Percentiles rank a stretch among this genome's conserved stretches.
phyloP scores from a whole-genome alignment of 805 yeast species.

The Tetrapisispora namnaoensis region DNA sequence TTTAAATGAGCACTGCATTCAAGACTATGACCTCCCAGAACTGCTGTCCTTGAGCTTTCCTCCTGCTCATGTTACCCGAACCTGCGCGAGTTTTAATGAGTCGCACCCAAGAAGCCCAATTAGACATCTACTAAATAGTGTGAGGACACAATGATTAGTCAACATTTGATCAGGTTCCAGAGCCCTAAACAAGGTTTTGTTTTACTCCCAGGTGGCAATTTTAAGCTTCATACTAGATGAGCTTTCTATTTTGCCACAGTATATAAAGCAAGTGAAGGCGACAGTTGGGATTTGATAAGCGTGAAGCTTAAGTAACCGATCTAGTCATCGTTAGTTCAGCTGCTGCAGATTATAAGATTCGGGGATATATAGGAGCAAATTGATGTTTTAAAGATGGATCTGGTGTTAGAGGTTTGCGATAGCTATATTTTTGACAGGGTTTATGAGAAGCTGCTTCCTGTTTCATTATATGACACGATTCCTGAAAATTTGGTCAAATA shows the following conservation, averaged over 20 bases:
- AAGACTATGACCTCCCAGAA: no score
- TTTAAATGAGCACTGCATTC: no score
- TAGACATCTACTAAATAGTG: background rate
- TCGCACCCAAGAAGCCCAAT: background rate
- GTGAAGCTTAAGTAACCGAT: no score
- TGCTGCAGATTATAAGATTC: no score
- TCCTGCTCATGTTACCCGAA: no score
- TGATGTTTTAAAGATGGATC: constrained; percentile 52
- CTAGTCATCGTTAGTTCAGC: no score
- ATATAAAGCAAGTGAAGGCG: no score
- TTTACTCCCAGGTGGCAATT: background rate
- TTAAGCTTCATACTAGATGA: no score
- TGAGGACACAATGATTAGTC: background rate
- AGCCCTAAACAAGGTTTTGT: background rate
- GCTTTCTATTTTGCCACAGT: background rate
- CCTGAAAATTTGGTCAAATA: constrained; percentile 10
- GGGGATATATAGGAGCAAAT: no score
- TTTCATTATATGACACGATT: constrained; percentile 34
- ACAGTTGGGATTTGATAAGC: no score
- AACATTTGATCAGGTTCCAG: background rate
- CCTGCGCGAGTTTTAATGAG: background rate
- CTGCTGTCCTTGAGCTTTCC: no score
- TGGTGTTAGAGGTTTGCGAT: constrained; percentile 74
- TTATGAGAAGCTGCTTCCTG: constrained; percentile 66
- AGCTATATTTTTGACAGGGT: constrained; percentile 60